Evolutionary conservation across 495 filamentous ascomycete genomes (phyloP).

Genomic region (Penicillium bialowiezense): DNA sequence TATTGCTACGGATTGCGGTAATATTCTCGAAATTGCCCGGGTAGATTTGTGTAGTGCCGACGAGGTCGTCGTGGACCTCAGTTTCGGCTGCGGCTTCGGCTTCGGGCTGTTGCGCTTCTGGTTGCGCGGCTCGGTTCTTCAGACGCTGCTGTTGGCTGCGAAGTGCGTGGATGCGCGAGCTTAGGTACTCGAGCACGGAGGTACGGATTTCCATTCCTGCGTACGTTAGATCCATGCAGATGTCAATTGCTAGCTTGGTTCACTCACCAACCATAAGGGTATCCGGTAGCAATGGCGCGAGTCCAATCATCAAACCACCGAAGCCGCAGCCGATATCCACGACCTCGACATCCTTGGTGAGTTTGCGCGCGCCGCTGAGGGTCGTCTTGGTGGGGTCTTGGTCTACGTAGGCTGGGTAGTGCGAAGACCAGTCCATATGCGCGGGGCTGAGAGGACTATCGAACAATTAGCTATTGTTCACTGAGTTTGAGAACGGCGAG

Average conservation of each 20-base stretch:
- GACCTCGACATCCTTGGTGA: constrained; percentile 76
- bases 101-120: not conserved
- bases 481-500: not conserved
- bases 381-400: constrained; percentile 32
- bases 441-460: constrained; percentile 74
- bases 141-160: constrained; percentile 60
- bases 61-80: constrained; percentile 31
- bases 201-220: constrained; percentile 85
- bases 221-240: not conserved
- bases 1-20: constrained; percentile 81
- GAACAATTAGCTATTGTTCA: constrained; percentile 17
- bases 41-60: constrained; percentile 22
- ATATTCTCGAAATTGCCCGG: constrained; percentile 74
- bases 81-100: not conserved
- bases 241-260: not conserved
- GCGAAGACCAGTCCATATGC: constrained; percentile 85
- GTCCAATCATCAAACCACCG: constrained; percentile 83
- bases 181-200: constrained; percentile 84
- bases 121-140: constrained; percentile 18
- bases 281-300: constrained; percentile 76
- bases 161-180: constrained; percentile 79
- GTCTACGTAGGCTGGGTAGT: constrained; percentile 72
- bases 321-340: constrained; percentile 98
- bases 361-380: constrained; percentile 34
- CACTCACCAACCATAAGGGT: constrained; percentile 73